Base-by-base conservation (phyloP, 2,329 filamentous ascomycete species). In the Biscogniauxia sp. region DNA sequence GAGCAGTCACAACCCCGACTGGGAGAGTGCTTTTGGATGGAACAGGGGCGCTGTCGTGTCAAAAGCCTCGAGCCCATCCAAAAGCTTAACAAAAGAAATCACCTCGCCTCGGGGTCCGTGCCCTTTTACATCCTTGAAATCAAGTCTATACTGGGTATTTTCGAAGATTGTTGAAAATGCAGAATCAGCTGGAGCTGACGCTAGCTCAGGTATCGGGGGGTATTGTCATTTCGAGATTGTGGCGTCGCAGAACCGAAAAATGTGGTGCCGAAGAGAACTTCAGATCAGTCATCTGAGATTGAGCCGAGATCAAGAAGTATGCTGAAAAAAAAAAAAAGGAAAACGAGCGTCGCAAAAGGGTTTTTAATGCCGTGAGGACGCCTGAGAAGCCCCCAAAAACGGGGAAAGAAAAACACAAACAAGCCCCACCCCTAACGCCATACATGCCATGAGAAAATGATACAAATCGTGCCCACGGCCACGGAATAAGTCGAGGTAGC, bases 131-230 rank as follows among this genome's bases (percentile, higher is more conserved):
- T 65, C 62, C 65, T 65, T 62, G 51, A 66, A 73, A 71, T 60
- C 68, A 70, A 69, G 64, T 73, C 70, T 73, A 74, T 73, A 72
- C 58, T 66, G 71, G 72, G 72, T 73, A 73, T 73, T 73, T 67
- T 72, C 60, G 62, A 70, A 69, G 66, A 64, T 67, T 64, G 61
- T 64, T 54, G 62, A 65, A 69, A 70, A 70, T 61, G 67, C 64
- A 60, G 64, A 62, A 61, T 62, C 56, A 64, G 53, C 65, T 60
- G 56, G 61, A 60, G 57, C 60, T 57, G 59, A 57, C 54, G 50
- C 56, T 52, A 64, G 60, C 54, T 61, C 64, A 64, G 63, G 64
- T 65, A 62, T 65, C 54, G 37, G 62, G 26, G 68, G 69, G 68
- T 73, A 72, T 73, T 72, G 66, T 65, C 61, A 64, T 64, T 61